Evolutionary conservation across 176 grass and related monocot species (phyloP).

Genomic region (Oryza rufipogon): DNA sequence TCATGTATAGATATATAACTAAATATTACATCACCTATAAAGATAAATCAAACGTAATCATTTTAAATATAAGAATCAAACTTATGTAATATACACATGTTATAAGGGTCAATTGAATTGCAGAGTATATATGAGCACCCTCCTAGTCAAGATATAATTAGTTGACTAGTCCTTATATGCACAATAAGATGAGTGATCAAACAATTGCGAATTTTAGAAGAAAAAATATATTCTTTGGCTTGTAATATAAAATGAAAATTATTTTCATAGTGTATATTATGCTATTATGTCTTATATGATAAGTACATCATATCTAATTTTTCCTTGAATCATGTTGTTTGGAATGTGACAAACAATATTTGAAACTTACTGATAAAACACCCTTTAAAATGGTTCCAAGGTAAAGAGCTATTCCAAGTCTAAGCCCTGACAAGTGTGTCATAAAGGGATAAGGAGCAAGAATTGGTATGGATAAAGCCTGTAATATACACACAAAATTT

Average conservation of each 20-base stretch:
- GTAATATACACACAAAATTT: conserved; percentile 17
- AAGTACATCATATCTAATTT: neutral
- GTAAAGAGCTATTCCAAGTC: conserved; percentile 56
- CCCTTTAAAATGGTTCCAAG: conserved; percentile 55
- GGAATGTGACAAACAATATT: neutral
- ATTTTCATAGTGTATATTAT: neutral
- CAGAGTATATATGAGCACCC: no score
- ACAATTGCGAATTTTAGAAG: no score
- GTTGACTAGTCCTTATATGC: no score
- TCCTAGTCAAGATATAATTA: no score
- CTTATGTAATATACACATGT: no score
- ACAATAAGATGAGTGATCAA: no score
- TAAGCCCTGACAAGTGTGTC: conserved; percentile 43
- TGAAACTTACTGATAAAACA: conserved; percentile 55
- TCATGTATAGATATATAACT: no score
- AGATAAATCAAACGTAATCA: no score
- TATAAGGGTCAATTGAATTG: no score
- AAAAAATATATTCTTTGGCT: neutral
- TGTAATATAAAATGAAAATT: neutral
- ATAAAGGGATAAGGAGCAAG: conserved; percentile 34
- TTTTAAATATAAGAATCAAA: no score
- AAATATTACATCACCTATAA: no score
- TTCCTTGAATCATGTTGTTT: neutral
- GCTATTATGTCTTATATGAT: neutral
- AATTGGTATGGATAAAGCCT: conserved; percentile 36